Evolutionary conservation across 2,329 filamentous ascomycete species (phyloP).

Genomic region (Fusarium sp.): DNA sequence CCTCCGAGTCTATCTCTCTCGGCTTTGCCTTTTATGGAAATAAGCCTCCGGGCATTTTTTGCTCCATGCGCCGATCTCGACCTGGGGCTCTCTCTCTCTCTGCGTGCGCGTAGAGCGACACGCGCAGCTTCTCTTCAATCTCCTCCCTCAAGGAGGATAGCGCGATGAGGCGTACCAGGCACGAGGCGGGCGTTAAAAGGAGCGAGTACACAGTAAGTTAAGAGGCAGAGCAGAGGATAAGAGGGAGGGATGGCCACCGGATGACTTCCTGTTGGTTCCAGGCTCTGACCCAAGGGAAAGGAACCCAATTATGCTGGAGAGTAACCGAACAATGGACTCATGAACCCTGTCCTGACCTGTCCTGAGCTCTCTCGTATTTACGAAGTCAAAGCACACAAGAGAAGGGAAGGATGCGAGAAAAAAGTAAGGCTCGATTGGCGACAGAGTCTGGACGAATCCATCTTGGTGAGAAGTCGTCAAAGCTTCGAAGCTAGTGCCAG

Average conservation of each 20-base stretch:
- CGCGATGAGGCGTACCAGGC: conserved; percentile 1
- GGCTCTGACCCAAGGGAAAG: conserved; percentile 27
- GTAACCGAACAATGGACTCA: conserved; percentile 15
- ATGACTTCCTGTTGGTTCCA: conserved; percentile 36
- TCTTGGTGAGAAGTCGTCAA: neutral
- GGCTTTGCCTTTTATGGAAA: neutral
- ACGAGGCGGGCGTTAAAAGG: neutral
- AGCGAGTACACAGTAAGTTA: neutral
- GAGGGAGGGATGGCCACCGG: conserved; percentile 3
- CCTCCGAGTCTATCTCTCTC: neutral
- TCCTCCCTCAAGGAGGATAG: conserved; percentile 15
- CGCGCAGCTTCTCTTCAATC: neutral
- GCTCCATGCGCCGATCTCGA: neutral
- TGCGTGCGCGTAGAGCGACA: conserved; percentile 3
- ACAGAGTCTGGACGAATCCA: neutral
- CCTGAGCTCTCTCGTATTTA: conserved; percentile 1
- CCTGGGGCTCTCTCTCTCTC: neutral
- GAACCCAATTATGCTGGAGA: conserved; percentile 21
- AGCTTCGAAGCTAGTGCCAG: neutral
- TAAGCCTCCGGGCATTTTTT: neutral
- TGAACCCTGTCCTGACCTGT: conserved; percentile 12
- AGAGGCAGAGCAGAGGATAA: neutral
- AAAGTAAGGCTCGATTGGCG: neutral
- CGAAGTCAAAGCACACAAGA: neutral
- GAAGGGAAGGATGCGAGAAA: neutral